These are phyloP conservation scores for Hirsutella rhossiliensis DNA, from an alignment of 2,329 filamentous ascomycete genomes.

Conservation along the genomic window DNA sequence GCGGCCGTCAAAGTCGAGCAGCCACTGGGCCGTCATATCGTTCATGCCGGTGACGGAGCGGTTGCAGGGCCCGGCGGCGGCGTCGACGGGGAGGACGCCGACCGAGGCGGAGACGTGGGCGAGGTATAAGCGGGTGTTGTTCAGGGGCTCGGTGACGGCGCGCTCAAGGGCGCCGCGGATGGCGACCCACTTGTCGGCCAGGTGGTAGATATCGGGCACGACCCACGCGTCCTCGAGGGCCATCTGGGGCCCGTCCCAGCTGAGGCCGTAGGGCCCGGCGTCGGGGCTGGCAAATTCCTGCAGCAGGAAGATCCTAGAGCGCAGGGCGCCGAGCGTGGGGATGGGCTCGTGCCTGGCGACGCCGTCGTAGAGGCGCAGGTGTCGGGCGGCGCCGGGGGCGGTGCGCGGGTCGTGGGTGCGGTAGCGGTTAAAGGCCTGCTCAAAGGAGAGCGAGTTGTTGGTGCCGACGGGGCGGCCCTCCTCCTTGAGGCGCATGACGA, in stretches of 20 bases:
- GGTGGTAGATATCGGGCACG: constrained; percentile 27
- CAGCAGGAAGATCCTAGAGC: constrained; percentile 33
- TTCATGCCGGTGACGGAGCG: constrained; percentile 33
- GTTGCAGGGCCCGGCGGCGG: constrained; percentile 33
- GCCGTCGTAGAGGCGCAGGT: constrained; percentile 22
- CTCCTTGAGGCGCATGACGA: constrained; percentile 38
- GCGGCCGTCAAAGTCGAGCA: constrained; percentile 17
- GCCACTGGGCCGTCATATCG: constrained; percentile 33
- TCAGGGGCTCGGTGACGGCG: constrained; percentile 18
- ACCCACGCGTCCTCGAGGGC: constrained; percentile 34
- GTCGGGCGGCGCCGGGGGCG: constrained; percentile 19
- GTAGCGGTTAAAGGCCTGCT: constrained; percentile 27
- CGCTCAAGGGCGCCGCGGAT: constrained; percentile 26
- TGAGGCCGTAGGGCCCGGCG: constrained; percentile 25
- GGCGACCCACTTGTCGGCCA: constrained; percentile 34
- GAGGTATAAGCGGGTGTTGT: constrained; percentile 28
- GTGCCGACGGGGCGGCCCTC: constrained; percentile 26
- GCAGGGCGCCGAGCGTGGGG: constrained; percentile 31
- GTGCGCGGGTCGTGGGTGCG: constrained; percentile 12
- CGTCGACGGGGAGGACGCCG: constrained; percentile 36
- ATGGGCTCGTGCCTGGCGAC: constrained; percentile 17
- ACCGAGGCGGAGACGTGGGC: constrained; percentile 35
- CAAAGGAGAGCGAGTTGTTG: constrained; percentile 26
- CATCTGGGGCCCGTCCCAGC: constrained; percentile 32
- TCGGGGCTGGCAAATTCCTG: constrained; percentile 28